Evolutionary conservation across 116 monocot genomes (phyloP), one percentile per base, ranked within the genome.

Genomic region (Cymodocea nodosa): DNA sequence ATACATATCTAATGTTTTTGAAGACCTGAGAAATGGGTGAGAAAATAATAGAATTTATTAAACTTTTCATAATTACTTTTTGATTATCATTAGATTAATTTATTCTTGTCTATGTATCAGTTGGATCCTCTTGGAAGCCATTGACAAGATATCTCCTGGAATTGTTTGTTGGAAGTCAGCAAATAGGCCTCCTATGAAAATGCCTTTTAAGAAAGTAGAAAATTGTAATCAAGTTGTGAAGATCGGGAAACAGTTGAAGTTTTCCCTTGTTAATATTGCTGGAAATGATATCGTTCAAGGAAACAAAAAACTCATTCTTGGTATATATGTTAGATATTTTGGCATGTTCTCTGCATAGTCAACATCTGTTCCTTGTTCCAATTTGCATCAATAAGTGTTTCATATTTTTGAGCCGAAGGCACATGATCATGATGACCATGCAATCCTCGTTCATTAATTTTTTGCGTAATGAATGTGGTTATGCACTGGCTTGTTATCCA

Each of bases 11-110:
- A 89, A 89, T 78, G 81, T 93, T 13, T 93, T 93, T 78, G 93
- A 93, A 79, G 93, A 93, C 81, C 85, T 93, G 64, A 81, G 93
- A 72, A 81, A 89, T 80, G 93, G 93, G 93, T 93, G 79, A 68
- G 72, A 44, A 9, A 35, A 40, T 48, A 64, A 50, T 51, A 50
- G 15, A 44, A 44, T 44, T 44, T 50, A 60, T 34, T 60, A 34
- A 4, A 25, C 25, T 30, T 4, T 60, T 35, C 17, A 6, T 48
- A 44, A 37, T 39, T n/a, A 6, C 30, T 14, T 63, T 48, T 49
- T 63, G 48, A 4, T 4, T 18, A 59, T 19, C 5, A 7, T 7
- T 67, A 6, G 23, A 17, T 12, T 52, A 9, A 53, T 52, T 5
- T 67, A 0, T 35, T 3, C 36, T 15, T 54, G 12, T 44, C 36